Base-by-base conservation (phyloP, 2,329 filamentous ascomycete genomes). In the Knufia petricola region DNA sequence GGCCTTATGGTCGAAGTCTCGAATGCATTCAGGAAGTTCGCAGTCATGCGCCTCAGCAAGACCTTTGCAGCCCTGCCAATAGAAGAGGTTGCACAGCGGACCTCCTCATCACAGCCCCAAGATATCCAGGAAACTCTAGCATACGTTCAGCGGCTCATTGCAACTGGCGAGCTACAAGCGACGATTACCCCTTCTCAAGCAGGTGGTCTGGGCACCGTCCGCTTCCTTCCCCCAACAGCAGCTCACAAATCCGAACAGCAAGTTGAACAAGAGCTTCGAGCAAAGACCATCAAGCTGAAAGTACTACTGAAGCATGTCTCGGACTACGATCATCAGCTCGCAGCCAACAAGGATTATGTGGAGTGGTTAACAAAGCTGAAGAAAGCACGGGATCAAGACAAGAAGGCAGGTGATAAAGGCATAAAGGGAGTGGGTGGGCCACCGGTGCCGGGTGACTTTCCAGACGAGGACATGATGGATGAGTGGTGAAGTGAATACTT, bases 21-120 rank as follows among this genome's bases (percentile, higher is more conserved):
- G 32, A 69, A 76, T 17, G 80, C 84, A 8, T 86, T 89, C 61
- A 80, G 85, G 57, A 80, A 81, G 58, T 87, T 84, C 69, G 81
- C 85, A 51, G 78, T 96, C 50, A 71, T 83, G 28, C 80, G 80
- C 51, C 72, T 96, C 21, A 80, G 82, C 38, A 76, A 78, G 46
- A 81, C 86, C 2, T 95, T 90, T 61, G 74, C 76, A 26, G 77
- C 79, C 4, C 68, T 83, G 28, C 74, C 77, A 3, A 66, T 82
- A 8, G 64, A 69, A 3, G 73, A 74, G 42, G 63, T 75, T 13
- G 59, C 64, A 15, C 60, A 60, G 47, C 61, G 60, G 44, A 64
- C 62, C 40, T 61, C 60, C 4, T 58, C 60, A 3, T 55, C 60
- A 3, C 55, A 60, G 39, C 59, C 59, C 4, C 44, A 49, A 7